Base-by-base conservation (phyloP, 352 stramenopile genomes). In the Phytophthora multivora region DNA sequence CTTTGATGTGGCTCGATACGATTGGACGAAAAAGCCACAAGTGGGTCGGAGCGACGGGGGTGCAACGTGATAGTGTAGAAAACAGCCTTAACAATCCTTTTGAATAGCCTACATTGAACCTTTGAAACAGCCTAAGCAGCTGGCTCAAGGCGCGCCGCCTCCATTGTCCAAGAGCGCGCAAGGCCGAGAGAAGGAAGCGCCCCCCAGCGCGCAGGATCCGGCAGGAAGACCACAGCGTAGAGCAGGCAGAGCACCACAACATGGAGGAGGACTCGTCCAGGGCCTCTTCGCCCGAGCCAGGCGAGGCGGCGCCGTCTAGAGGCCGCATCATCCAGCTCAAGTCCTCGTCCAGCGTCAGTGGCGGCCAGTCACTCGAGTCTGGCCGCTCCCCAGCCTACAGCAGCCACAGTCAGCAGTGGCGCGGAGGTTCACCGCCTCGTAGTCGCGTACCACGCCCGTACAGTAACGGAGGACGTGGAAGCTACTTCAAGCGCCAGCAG, bases 401-500 rank as follows among this genome's bases (percentile, higher is more conserved):
- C 31, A 57, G 33, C 15, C 45, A 59, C 19, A 57, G n/a, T 23
- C 59, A 61, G n/a, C 52, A 57, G 48, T 67, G 66, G 58, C 46
- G 49, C 16, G 35, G 46, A 18, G 43, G 56, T 35, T 66, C 65
- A 41, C 26, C 73, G 30, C 47, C 68, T 12, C 66, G 60, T 25
- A 63, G 61, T 26, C 60, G 57, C 33, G 59, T 75, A 31, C 55
- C 61, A 4, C 56, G 62, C 0, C 49, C 51, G 9, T 73, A 64
- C 18, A 63, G 36, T 21, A 61, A 48, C 19, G 60, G 45, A 62
- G 47, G 35, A 26, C 39, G 36, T 45, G 35, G 43, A 10, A 26
- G 63, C 19, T 84, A 77, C 43, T 69, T 67, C 23, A 76, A 78
- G 38, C 69, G 73, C 25, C 65, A 73, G 21, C 50, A 59, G 21